Percentiles rank a stretch among this genome's conserved stretches.
These are phyloP conservation scores for Tolypocladium guangdongense DNA, from an alignment of 2,329 filamentous ascomycete genomes.

Conservation along the genomic window DNA sequence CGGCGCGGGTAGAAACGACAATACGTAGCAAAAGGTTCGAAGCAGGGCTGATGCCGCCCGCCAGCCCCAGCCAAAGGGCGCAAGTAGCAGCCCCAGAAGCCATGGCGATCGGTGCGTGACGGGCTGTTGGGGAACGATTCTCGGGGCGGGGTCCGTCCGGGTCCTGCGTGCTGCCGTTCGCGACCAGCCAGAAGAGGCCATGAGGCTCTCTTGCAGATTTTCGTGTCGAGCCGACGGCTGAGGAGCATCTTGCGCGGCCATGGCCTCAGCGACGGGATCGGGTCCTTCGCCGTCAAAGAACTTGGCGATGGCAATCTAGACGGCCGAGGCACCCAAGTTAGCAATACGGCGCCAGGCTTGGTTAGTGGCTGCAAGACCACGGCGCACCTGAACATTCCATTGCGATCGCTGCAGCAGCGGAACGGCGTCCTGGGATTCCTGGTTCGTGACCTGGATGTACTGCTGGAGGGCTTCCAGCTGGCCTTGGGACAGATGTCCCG, in stretches of 20 bases:
- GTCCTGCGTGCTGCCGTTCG: slow-evolving; percentile 13
- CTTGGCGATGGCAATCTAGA: slow-evolving; percentile 83
- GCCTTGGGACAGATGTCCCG: slow-evolving; percentile 59
- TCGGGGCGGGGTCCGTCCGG: slow-evolving; percentile 58
- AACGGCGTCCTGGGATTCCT: slow-evolving; percentile 65
- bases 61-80: slow-evolving; percentile 73
- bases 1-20: slow-evolving; percentile 67
- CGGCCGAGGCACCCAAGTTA: neutral
- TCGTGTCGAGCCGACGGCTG: slow-evolving; percentile 56
- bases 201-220: slow-evolving; percentile 56
- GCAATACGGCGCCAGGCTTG: neutral
- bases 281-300: slow-evolving; percentile 95
- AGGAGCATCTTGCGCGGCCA: slow-evolving; percentile 51
- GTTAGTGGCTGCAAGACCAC: no score
- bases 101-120: slow-evolving; percentile 61
- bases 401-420: slow-evolving; percentile 74
- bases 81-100: slow-evolving; percentile 65
- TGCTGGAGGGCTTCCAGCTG: slow-evolving; percentile 83
- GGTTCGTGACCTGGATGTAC: slow-evolving; percentile 78
- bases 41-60: slow-evolving; percentile 58
- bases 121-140: slow-evolving; percentile 70
- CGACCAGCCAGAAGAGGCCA: slow-evolving; percentile 17
- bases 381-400: slow-evolving; percentile 81
- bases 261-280: slow-evolving; percentile 69
- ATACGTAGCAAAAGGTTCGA: slow-evolving; percentile 63